Conservation (phyloP, 73 alveolate genomes). For the Tetrahymena borealis region DNA sequence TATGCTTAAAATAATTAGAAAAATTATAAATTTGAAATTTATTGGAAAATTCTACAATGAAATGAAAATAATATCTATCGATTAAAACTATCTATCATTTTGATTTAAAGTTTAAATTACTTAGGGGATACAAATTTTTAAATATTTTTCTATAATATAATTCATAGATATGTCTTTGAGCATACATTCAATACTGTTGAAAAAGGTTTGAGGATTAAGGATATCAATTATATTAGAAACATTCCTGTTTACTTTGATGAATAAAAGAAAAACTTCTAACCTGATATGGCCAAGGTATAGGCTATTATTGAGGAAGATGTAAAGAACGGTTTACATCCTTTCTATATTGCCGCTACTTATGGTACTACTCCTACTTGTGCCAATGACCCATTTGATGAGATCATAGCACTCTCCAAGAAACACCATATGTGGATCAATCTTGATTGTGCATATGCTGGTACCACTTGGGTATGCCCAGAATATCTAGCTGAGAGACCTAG, state of each 20-base stretch:
- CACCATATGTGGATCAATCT: conserved; percentile 35
- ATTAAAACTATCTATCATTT: too few species aligned
- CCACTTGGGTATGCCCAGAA: conserved; percentile 34
- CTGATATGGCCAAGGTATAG: conserved; percentile 10
- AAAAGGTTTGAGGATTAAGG: conserved; percentile 26
- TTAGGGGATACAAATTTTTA: not conserved
- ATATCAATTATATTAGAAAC: conserved; percentile 10
- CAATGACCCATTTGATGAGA: conserved; percentile 18
- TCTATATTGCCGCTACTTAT: conserved; percentile 5
- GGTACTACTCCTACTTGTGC: conserved; percentile 47
- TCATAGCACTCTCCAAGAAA: conserved; percentile 13
- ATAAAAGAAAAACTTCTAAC: not conserved
- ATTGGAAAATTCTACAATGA: too few species aligned
- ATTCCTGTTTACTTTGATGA: conserved; percentile 16
- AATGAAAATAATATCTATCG: too few species aligned
- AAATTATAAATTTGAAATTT: too few species aligned
- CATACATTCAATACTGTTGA: conserved; percentile 17
- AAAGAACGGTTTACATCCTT: conserved; percentile 28
- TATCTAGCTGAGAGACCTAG: conserved; percentile 17
- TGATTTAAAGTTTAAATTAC: too few species aligned
- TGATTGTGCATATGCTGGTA: conserved; percentile 44
- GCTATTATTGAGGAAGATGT: conserved; percentile 19
- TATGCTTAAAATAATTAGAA: too few species aligned
- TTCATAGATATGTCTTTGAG: conserved; percentile 2
- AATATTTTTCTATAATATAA: not conserved